These are phyloP conservation scores for rapeseed (Brassica napus) DNA, from an alignment of 345 rosid genomes.

Conservation along the genomic window DNA sequence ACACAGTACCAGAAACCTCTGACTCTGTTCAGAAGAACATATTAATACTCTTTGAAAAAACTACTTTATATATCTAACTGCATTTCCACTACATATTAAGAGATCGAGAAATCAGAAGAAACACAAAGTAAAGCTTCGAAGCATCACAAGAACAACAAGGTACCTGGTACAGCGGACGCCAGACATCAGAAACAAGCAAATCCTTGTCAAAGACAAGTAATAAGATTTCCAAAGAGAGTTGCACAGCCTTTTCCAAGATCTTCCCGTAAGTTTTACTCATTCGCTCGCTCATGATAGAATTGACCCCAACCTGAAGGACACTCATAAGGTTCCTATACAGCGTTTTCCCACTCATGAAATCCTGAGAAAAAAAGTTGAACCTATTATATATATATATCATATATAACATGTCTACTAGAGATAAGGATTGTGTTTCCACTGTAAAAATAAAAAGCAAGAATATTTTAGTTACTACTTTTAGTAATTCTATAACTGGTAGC, in stretches of 20 bases:
- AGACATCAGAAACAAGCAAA: constrained; percentile 71
- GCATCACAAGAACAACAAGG: constrained; percentile 8
- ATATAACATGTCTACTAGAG: constrained; percentile 20
- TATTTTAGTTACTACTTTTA: constrained; percentile 53
- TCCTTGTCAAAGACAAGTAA: constrained; percentile 84
- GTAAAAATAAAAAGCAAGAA: constrained; percentile 8
- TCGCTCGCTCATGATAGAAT: constrained; percentile 68
- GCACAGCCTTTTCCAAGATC: constrained; percentile 87
- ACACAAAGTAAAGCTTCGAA: constrained; percentile 6
- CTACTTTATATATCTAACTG: background rate
- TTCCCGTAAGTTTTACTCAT: constrained; percentile 75
- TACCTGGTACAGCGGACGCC: constrained; percentile 97
- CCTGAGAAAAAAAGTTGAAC: constrained; percentile 47
- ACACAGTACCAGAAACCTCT: background rate
- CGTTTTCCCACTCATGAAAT: constrained; percentile 97
- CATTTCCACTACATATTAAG: constrained; percentile 10
- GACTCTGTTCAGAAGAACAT: background rate
- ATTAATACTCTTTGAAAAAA: background rate
- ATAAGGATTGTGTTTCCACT: constrained; percentile 15
- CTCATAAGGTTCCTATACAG: constrained; percentile 85
- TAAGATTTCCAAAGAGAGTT: constrained; percentile 78
- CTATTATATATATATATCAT: constrained; percentile 4
- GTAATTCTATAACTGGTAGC: constrained; percentile 82
- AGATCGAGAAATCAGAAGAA: background rate
- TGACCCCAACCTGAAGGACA: constrained; percentile 81